phyloP scores from a whole-genome alignment of 176 grass and related monocot genomes.

The Oryza coarctata region DNA sequence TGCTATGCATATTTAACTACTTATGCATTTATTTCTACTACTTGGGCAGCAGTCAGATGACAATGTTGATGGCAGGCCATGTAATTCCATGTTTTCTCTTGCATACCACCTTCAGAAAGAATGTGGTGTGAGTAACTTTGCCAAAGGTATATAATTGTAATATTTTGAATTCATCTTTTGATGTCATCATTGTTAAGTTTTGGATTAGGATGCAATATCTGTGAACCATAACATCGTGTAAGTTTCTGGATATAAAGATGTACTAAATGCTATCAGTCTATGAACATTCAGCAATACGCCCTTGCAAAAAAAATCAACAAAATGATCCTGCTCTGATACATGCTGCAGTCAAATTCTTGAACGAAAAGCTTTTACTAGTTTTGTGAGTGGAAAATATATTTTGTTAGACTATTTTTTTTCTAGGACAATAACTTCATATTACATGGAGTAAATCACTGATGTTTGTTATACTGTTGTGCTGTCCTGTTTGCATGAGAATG shows the following conservation, averaged over 20 bases:
- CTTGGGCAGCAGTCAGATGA: constrained; percentile 43
- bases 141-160: constrained; percentile 42
- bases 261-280: not conserved
- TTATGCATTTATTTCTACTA: constrained; percentile 16
- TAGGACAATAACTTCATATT: not conserved
- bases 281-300: not conserved
- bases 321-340: not conserved
- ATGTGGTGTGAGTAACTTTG: constrained; percentile 22
- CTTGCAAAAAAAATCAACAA: not conserved
- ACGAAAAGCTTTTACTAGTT: not conserved
- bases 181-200: not conserved
- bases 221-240: not conserved
- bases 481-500: not conserved
- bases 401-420: not conserved
- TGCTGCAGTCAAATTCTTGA: not conserved
- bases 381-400: not conserved
- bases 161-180: not conserved
- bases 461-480: not conserved
- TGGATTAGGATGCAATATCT: not conserved
- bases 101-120: constrained; percentile 69
- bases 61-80: constrained; percentile 23
- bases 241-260: not conserved
- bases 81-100: constrained; percentile 63
- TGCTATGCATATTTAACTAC: not conserved
- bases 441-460: not conserved